Evolutionary conservation across 1,139 yeast species (phyloP), one percentile per base, ranked within the genome.

Genomic region (Sugiyamaella castrensis): DNA sequence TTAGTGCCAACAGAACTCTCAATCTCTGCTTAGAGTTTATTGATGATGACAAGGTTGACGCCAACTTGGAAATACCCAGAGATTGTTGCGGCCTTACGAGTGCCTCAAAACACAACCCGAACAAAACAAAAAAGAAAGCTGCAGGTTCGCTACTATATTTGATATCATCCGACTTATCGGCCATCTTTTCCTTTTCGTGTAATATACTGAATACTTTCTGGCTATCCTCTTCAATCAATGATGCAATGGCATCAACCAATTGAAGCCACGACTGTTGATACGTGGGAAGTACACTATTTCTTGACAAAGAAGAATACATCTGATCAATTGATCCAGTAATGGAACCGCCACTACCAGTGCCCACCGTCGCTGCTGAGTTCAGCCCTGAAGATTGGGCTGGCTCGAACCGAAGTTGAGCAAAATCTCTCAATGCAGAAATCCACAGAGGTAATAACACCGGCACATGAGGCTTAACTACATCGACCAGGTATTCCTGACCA

Each of bases 101-200:
- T 0, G 86, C 79, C 60, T 87, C 96, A 48, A 88, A 75, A 64
- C 96, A 87, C 57, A 87, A 86, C 35, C 96, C 87, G 69, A 86
- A 87, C 42, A 91, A 67, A 27, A 89, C 84, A 63, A 87, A 87
- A 67, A 86, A 83, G 58, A 89, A 87, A 46, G 87, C 84, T 2
- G 81, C 79, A 0, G 83, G 75, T 57, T 87, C 95, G 10, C 76
- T 80, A n/a, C 65, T 60, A 43, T 61, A 60, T 38, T 62, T 60
- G 28, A 61, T 57, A n/a, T 57, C 65, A 13, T 57, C 60, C 33
- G 47, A 31, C 4, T 35, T 24, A 52, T 57, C 12, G 12, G 53
- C 51, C 4, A 55, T 41, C 13, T 55, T 47, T 28, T 60, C 62
- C 33, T 57, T 68, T 24, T 66, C 70, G 27, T 76, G 69, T 68